Evolutionary conservation across 2,329 filamentous ascomycete genomes (phyloP).

Genomic region (Corynespora cassiicola): DNA sequence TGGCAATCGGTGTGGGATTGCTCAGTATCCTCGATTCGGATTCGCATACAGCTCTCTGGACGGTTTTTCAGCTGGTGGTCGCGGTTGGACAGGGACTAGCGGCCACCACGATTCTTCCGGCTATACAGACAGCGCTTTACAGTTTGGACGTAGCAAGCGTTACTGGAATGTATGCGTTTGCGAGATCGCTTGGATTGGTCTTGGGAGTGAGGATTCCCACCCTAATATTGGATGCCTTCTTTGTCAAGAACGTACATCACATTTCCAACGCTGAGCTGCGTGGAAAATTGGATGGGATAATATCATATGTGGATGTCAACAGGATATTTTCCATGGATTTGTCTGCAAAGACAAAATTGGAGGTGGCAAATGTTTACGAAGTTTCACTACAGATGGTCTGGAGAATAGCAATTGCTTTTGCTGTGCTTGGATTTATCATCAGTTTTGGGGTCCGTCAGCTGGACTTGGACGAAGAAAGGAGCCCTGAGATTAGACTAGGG

Average conservation of each 20-base stretch:
- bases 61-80: conserved; percentile 15
- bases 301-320: neutral
- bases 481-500: no score
- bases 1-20: conserved; percentile 13
- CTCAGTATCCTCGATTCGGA: conserved; percentile 11
- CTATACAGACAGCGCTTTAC: conserved; percentile 10
- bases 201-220: conserved; percentile 26
- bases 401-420: conserved; percentile 36
- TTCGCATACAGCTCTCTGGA: conserved; percentile 15
- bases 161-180: conserved; percentile 17
- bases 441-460: no score
- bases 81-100: conserved; percentile 13
- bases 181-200: conserved; percentile 22
- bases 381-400: conserved; percentile 38
- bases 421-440: conserved; percentile 5
- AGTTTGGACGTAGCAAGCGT: conserved; percentile 18
- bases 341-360: neutral
- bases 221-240: conserved; percentile 19
- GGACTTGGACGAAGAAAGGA: no score
- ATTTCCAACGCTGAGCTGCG: conserved; percentile 2
- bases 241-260: conserved; percentile 1
- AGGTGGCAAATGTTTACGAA: conserved; percentile 38
- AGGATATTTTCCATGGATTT: conserved; percentile 1
- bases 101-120: conserved; percentile 13
- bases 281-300: conserved; percentile 4